Evolutionary conservation across 2,329 filamentous ascomycete genomes (phyloP).

Genomic region (Colletotrichum sp.): DNA sequence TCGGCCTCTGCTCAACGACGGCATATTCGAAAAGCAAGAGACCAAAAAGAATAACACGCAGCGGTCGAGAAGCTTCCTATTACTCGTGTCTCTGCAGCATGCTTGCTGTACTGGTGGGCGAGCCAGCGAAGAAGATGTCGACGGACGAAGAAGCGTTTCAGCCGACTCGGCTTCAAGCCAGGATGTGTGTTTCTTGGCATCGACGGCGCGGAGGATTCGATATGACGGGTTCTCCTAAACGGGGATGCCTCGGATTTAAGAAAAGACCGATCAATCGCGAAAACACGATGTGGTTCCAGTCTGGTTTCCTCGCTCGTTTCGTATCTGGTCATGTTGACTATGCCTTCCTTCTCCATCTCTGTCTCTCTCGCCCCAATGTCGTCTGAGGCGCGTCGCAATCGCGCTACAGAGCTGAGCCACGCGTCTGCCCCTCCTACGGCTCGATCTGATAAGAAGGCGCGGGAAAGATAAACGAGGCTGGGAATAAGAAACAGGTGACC

Average conservation of each 20-base stretch:
- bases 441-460: not conserved
- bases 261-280: not conserved
- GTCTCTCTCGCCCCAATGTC: not conserved
- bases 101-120: not conserved
- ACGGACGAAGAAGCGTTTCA: slow-evolving; percentile 8
- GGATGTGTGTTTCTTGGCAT: not conserved
- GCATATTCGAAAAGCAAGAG: not conserved
- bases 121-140: not conserved
- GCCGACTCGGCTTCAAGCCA: not conserved
- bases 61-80: not conserved
- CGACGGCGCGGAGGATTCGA: not conserved
- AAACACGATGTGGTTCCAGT: not conserved
- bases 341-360: not conserved
- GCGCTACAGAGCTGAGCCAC: not conserved
- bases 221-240: not conserved
- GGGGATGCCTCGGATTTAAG: not conserved
- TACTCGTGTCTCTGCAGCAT: slow-evolving; percentile 14
- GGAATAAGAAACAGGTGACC: not conserved
- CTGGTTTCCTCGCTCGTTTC: slow-evolving; percentile 10
- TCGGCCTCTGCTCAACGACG: slow-evolving; percentile 1
- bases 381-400: not conserved
- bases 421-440: not conserved
- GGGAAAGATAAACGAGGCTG: not conserved
- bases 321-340: not conserved
- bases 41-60: not conserved